These are phyloP conservation scores for Amphicarpaea edgeworthii DNA, from an alignment of 306 rosid species.

Conservation along the genomic window DNA sequence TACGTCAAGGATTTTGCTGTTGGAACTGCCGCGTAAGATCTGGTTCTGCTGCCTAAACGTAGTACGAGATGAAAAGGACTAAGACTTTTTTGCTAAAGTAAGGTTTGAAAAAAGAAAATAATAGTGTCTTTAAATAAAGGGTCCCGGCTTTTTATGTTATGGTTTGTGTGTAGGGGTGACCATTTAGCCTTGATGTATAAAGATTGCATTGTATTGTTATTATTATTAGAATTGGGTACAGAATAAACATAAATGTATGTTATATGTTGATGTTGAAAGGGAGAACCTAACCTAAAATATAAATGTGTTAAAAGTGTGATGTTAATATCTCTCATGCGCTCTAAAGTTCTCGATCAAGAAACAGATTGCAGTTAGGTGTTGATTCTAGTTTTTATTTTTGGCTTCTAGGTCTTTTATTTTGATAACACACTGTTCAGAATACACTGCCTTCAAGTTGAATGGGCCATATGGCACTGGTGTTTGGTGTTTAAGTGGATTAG, in stretches of 20 bases:
- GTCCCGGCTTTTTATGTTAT: not conserved
- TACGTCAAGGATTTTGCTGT: slow-evolving; percentile 73
- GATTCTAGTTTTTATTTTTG: too few relatives aligned
- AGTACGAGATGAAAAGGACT: slow-evolving; percentile 9
- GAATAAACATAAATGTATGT: not conserved
- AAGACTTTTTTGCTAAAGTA: slow-evolving; percentile 33
- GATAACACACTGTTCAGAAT: too few relatives aligned
- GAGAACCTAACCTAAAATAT: not conserved
- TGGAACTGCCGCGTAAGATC: slow-evolving; percentile 72
- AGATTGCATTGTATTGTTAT: not conserved
- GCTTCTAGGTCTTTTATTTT: too few relatives aligned
- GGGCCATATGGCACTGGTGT: too few relatives aligned
- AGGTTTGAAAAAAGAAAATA: slow-evolving; percentile 16
- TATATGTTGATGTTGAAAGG: not conserved
- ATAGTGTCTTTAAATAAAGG: slow-evolving; percentile 6
- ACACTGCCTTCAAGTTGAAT: too few relatives aligned
- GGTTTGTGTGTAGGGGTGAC: slow-evolving; percentile 36
- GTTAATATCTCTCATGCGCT: too few relatives aligned
- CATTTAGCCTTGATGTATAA: slow-evolving; percentile 1
- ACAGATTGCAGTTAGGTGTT: too few relatives aligned
- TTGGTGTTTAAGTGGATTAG: too few relatives aligned
- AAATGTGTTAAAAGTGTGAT: not conserved
- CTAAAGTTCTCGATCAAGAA: too few relatives aligned
- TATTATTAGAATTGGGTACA: not conserved
- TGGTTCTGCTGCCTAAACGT: slow-evolving; percentile 10